Percentiles rank a stretch among this genome's conserved stretches.
Conservation (phyloP, 129 eudicot species). For the Calendula officinalis region DNA sequence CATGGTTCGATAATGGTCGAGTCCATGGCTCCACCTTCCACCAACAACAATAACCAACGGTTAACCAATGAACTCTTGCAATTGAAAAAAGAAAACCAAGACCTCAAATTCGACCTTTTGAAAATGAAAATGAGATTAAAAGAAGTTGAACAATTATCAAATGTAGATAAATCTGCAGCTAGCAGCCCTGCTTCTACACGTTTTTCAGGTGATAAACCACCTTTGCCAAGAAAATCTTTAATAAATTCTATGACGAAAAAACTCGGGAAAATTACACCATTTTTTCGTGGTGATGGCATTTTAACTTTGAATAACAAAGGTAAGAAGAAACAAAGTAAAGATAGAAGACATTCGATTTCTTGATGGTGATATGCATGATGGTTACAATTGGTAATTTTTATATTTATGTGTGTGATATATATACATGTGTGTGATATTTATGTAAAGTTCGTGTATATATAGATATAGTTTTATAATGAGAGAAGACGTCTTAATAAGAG, state of each 20-base stretch:
- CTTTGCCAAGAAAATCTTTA: conserved; percentile 71
- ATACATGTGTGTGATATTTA: conserved; percentile 11
- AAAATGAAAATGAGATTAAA: conserved; percentile 64
- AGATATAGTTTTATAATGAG: background rate
- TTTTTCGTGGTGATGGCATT: conserved; percentile 47
- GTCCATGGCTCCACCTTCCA: conserved; percentile 33
- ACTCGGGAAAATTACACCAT: conserved; percentile 49
- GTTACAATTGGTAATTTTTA: conserved; percentile 1
- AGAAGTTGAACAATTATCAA: conserved; percentile 47
- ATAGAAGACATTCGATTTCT: conserved; percentile 81
- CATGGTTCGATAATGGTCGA: conserved; percentile 26
- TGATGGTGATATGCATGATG: conserved; percentile 26
- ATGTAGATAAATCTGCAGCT: conserved; percentile 23
- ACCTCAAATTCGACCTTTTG: conserved; percentile 70
- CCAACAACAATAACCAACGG: conserved; percentile 32
- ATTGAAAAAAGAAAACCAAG: conserved; percentile 75
- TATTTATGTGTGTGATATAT: background rate
- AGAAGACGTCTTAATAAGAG: too few relatives aligned
- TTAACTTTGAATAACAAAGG: conserved; percentile 41
- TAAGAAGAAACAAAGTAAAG: conserved; percentile 53
- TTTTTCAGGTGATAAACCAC: conserved; percentile 60
- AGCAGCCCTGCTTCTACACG: conserved; percentile 38
- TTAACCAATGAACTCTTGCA: conserved; percentile 41
- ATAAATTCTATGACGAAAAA: conserved; percentile 66
- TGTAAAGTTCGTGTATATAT: conserved; percentile 15